phyloP scores from a whole-genome alignment of 1,284 basidiomycete species.

The Athelia psychrophila region DNA sequence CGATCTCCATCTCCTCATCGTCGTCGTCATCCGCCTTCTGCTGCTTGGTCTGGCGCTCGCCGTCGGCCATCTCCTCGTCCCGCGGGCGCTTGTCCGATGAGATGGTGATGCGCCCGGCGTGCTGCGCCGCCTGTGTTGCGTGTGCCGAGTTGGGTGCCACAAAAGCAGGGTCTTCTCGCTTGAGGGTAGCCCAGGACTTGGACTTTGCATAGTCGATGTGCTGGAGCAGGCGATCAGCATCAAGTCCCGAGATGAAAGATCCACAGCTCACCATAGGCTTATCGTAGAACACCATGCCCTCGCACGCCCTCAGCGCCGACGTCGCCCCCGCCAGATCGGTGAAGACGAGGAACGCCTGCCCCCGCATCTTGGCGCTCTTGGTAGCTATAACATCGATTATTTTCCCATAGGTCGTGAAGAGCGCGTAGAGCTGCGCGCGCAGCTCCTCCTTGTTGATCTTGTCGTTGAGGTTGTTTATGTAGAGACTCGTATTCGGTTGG shows the following conservation, averaged over 20 bases:
- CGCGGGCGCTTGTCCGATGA: slow-evolving; percentile 60
- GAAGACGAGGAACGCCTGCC: slow-evolving; percentile 97
- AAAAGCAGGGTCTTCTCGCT: slow-evolving; percentile 73
- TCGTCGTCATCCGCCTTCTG: slow-evolving; percentile 66
- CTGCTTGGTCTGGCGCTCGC: slow-evolving; percentile 58
- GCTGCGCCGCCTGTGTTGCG: slow-evolving; percentile 39
- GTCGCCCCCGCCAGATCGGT: slow-evolving; percentile 86
- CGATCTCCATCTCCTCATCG: slow-evolving; percentile 85
- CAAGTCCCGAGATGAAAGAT: slow-evolving; percentile 6
- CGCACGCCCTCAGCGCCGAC: slow-evolving; percentile 85
- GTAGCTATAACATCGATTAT: slow-evolving; percentile 95
- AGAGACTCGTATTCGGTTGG: slow-evolving; percentile 87
- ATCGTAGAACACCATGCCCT: slow-evolving; percentile 93
- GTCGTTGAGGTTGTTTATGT: slow-evolving; percentile 93
- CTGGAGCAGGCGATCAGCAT: slow-evolving; percentile 35
- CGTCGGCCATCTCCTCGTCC: slow-evolving; percentile 58
- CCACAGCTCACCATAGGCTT: slow-evolving; percentile 73
- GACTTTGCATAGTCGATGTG: slow-evolving; percentile 85
- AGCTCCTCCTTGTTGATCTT: slow-evolving; percentile 95
- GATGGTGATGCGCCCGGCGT: slow-evolving; percentile 32
- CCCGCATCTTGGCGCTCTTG: slow-evolving; percentile 84
- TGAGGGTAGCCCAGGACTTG: slow-evolving; percentile 80
- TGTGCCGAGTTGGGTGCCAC: slow-evolving; percentile 64
- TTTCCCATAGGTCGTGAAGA: slow-evolving; percentile 93
- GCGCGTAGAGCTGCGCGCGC: slow-evolving; percentile 77